These are phyloP conservation scores for Ilex aquifolium DNA, from an alignment of 257 asterid species.

Conservation along the genomic window DNA sequence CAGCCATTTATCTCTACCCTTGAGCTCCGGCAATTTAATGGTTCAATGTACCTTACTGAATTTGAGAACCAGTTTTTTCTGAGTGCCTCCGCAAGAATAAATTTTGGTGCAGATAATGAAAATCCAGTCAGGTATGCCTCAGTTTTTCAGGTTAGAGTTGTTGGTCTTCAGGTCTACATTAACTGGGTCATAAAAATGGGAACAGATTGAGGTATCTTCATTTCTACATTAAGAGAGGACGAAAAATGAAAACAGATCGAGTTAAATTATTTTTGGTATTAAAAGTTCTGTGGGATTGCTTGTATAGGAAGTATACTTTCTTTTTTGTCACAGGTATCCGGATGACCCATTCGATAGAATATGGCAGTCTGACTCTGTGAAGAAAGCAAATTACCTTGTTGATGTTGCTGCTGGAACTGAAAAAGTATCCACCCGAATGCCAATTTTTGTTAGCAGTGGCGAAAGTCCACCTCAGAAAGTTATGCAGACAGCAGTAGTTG, in stretches of 20 bases:
- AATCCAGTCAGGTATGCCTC: conserved; percentile 66
- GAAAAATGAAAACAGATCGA: too few species aligned
- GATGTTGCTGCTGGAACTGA: conserved; percentile 96
- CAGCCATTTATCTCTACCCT: conserved; percentile 93
- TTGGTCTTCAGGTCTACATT: background rate
- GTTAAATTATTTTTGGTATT: too few species aligned
- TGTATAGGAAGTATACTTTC: background rate
- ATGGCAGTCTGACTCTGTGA: conserved; percentile 80
- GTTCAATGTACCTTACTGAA: conserved; percentile 61
- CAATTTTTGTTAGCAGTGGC: conserved; percentile 52
- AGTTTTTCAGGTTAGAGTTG: background rate
- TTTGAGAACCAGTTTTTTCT: conserved; percentile 73
- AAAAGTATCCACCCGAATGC: conserved; percentile 59
- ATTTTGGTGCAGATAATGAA: conserved; percentile 81
- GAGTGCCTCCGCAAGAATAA: conserved; percentile 86
- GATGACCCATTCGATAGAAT: conserved; percentile 94
- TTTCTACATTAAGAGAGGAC: too few species aligned
- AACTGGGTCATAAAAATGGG: background rate
- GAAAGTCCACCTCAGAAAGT: conserved; percentile 90
- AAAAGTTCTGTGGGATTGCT: too few species aligned
- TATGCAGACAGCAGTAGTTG: conserved; percentile 99
- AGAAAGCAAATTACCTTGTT: conserved; percentile 87
- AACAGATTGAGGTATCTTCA: background rate
- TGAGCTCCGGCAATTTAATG: conserved; percentile 90
- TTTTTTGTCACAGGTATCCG: conserved; percentile 55